phyloP scores from a whole-genome alignment of 1,284 basidiomycete genomes.

The Rhodotorula sp. region DNA sequence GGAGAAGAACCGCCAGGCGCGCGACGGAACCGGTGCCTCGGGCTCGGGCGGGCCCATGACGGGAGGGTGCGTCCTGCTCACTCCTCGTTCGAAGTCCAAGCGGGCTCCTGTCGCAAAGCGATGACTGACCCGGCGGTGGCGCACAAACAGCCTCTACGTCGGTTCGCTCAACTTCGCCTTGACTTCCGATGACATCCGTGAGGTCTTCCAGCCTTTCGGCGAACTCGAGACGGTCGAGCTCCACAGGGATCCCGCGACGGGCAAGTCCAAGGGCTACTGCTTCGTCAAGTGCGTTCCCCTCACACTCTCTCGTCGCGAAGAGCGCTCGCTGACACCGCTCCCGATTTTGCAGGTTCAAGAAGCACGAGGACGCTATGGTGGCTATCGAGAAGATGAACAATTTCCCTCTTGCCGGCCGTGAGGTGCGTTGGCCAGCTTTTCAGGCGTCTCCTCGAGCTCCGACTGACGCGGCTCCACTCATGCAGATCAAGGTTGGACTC shows the following conservation, averaged over 20 bases:
- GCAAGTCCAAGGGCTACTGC: constrained; percentile 94
- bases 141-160: constrained; percentile 79
- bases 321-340: neutral
- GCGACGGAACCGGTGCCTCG: constrained; percentile 18
- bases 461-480: neutral
- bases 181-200: constrained; percentile 90
- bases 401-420: constrained; percentile 91
- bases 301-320: neutral
- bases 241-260: constrained; percentile 74
- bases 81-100: neutral
- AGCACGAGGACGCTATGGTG: constrained; percentile 87
- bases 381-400: constrained; percentile 98
- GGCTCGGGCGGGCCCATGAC: constrained; percentile 61
- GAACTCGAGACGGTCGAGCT: constrained; percentile 97
- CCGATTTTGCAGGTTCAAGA: constrained; percentile 68
- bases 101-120: too few species aligned
- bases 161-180: constrained; percentile 96
- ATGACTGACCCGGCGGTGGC: neutral
- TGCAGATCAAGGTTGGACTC: constrained; percentile 46
- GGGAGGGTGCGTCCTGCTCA: constrained; percentile 26
- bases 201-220: constrained; percentile 98
- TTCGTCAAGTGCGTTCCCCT: constrained; percentile 79
- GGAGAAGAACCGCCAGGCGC: constrained; percentile 76
- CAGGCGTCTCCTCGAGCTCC: neutral
- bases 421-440: constrained; percentile 58